Evolutionary conservation across 2,329 filamentous ascomycete genomes (phyloP).

Genomic region (Emergomyces orientalis): DNA sequence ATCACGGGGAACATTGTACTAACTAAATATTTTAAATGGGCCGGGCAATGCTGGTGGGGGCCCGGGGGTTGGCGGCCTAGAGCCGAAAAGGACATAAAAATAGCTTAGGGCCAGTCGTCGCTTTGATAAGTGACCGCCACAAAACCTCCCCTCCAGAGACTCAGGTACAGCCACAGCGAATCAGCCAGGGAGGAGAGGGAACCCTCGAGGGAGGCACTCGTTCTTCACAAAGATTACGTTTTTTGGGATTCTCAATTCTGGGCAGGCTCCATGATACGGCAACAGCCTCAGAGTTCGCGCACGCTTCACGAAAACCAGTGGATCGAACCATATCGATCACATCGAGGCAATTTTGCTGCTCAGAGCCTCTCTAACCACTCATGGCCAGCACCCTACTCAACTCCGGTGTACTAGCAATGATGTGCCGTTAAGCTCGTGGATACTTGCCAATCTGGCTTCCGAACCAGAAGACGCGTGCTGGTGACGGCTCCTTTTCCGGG

Average conservation of each 20-base stretch:
- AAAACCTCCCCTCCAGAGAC: neutral
- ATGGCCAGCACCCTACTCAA: neutral
- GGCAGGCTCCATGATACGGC: neutral
- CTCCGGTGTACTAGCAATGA: neutral
- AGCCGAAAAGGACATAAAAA: neutral
- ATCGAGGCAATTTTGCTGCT: neutral
- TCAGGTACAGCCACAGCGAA: constrained; percentile 1
- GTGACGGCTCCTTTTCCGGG: neutral
- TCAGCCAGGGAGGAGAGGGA: neutral
- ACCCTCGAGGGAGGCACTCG: neutral
- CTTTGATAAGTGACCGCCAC: neutral
- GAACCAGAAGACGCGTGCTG: neutral
- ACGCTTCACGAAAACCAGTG: neutral
- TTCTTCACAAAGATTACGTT: neutral
- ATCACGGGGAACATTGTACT: neutral
- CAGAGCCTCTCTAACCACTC: neutral
- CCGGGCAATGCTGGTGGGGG: neutral
- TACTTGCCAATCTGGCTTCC: neutral
- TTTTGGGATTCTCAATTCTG: neutral
- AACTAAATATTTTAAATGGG: neutral
- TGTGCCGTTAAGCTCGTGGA: neutral
- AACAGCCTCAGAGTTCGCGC: neutral
- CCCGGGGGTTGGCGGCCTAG: neutral
- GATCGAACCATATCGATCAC: neutral
- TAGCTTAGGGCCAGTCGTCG: neutral